A percentile compares a stretch with the other conserved stretches of the same genome.
These are phyloP conservation scores for Trichoderma arundinaceum DNA, from an alignment of 2,329 filamentous ascomycete species.

Conservation along the genomic window DNA sequence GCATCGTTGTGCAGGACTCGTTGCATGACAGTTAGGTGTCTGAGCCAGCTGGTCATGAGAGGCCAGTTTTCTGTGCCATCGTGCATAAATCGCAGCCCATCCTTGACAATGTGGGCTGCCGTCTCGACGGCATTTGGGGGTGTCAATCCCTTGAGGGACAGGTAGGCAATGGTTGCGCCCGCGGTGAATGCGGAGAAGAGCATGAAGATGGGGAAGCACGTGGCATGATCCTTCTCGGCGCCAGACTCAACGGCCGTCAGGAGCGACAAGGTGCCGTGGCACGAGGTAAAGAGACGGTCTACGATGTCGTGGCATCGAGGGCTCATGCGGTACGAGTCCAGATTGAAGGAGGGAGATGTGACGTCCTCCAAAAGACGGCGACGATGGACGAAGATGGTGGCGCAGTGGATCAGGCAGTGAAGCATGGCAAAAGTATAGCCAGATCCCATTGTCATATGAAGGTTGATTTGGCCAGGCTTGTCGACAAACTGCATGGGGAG, in stretches of 20 bases:
- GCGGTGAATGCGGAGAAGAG: constrained; percentile 67
- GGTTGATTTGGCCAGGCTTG: constrained; percentile 64
- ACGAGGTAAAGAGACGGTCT: constrained; percentile 63
- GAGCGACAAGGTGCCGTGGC: constrained; percentile 63
- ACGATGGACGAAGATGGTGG: constrained; percentile 65
- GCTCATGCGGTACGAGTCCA: constrained; percentile 59
- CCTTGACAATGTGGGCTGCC: constrained; percentile 61
- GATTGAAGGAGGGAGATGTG: constrained; percentile 56
- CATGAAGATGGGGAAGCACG: constrained; percentile 69
- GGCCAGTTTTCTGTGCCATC: constrained; percentile 66
- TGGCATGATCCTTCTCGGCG: constrained; percentile 61
- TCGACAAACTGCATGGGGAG: constrained; percentile 65
- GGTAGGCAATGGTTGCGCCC: constrained; percentile 65
- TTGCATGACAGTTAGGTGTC: constrained; percentile 66
- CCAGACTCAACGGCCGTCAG: constrained; percentile 61
- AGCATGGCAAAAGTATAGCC: constrained; percentile 68
- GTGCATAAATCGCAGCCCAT: constrained; percentile 64
- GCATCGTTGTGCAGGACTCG: constrained; percentile 63
- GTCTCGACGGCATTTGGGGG: constrained; percentile 63
- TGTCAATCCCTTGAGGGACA: constrained; percentile 66
- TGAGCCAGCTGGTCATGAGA: constrained; percentile 63
- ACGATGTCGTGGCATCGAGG: constrained; percentile 59
- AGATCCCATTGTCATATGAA: constrained; percentile 69
- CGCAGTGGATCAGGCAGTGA: constrained; percentile 65
- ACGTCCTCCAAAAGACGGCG: constrained; percentile 64